These are phyloP conservation scores for Ogataea nitratoaversa DNA, from an alignment of 805 yeast genomes.

Conservation along the genomic window DNA sequence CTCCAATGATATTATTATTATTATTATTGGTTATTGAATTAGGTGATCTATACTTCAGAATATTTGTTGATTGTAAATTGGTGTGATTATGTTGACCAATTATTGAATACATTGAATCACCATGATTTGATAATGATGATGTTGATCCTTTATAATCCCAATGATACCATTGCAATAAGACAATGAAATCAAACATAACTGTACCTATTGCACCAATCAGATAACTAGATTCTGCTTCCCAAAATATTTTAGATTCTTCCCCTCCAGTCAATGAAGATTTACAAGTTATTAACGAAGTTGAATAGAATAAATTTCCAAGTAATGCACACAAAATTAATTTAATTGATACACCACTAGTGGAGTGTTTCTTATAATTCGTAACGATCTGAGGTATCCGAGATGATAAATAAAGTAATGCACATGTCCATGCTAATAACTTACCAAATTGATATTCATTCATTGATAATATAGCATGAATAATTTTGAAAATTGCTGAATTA, in stretches of 20 bases:
- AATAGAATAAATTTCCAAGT: conserved; percentile 46
- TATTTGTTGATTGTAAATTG: too few species aligned
- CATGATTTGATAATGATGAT: neutral
- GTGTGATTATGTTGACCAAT: too few species aligned
- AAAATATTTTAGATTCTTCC: conserved; percentile 33
- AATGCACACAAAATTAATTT: conserved; percentile 46
- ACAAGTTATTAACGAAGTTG: conserved; percentile 43
- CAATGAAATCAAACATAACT: conserved; percentile 40
- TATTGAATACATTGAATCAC: conserved; percentile 1
- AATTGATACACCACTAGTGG: conserved; percentile 50
- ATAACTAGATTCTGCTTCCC: conserved; percentile 36
- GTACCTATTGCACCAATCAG: conserved; percentile 52
- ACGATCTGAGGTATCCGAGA: conserved; percentile 51
- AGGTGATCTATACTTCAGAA: too few species aligned
- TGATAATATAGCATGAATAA: conserved; percentile 13
- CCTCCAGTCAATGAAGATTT: conserved; percentile 37
- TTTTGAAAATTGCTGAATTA: conserved; percentile 20
- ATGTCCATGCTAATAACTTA: conserved; percentile 44
- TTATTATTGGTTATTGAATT: conserved; percentile 4
- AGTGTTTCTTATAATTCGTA: conserved; percentile 40
- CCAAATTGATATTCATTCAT: conserved; percentile 21
- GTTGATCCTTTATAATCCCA: conserved; percentile 24
- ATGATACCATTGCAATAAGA: conserved; percentile 40
- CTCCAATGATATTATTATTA: neutral
- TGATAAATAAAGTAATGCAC: conserved; percentile 43